Conservation (phyloP, 352 stramenopile species). For the Globisporangium emineosum region DNA sequence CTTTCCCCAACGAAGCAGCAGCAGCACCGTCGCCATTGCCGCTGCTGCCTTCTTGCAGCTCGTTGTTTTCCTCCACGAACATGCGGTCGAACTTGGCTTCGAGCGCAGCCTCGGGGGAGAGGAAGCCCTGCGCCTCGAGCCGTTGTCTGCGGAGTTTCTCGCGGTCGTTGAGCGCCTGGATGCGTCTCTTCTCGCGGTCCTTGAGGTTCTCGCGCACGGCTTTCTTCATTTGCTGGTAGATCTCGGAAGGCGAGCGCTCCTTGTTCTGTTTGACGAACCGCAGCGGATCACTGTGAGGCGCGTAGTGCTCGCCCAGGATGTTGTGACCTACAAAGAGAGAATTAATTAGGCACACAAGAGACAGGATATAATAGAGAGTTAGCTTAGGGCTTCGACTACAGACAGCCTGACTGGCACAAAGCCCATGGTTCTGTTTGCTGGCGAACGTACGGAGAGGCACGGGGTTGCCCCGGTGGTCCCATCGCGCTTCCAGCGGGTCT, state of each 20-base stretch:
- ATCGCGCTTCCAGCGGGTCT: constrained; percentile 24
- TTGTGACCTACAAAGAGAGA: constrained; percentile 18
- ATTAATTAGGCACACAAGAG: not conserved
- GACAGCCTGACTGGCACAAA: too few species aligned
- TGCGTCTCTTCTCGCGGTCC: constrained; percentile 21
- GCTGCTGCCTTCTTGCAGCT: not conserved
- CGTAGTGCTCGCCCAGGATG: constrained; percentile 26
- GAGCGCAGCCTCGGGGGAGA: constrained; percentile 8
- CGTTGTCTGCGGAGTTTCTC: constrained; percentile 8
- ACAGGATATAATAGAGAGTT: constrained; percentile 1
- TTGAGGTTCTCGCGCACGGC: constrained; percentile 18
- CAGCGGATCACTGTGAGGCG: constrained; percentile 14
- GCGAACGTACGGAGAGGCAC: constrained; percentile 28
- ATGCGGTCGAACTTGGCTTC: constrained; percentile 18
- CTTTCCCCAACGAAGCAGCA: not conserved
- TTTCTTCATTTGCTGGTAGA: constrained; percentile 24
- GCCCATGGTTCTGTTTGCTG: too few species aligned
- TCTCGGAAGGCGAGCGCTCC: not conserved
- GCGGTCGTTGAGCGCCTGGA: constrained; percentile 23
- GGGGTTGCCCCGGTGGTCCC: constrained; percentile 13
- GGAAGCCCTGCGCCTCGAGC: not conserved
- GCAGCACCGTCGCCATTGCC: not conserved
- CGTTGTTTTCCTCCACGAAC: constrained; percentile 11
- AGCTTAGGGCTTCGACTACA: too few species aligned
- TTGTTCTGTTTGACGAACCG: constrained; percentile 8